Evolutionary conservation across 176 grass and related monocot species (phyloP).

Genomic region (Aechmea fasciata): DNA sequence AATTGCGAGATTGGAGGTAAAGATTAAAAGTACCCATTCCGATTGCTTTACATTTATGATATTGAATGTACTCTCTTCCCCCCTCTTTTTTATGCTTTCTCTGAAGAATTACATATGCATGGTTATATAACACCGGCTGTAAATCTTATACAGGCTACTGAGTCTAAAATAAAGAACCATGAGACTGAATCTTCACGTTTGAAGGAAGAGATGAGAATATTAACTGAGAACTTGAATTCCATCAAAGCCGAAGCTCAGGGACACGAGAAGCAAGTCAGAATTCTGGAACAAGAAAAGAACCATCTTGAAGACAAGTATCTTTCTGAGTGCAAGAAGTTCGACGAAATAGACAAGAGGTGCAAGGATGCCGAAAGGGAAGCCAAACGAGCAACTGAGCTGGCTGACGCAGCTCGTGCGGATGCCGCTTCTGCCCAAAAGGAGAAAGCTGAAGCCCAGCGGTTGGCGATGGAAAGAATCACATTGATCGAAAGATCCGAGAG

Average conservation of each 20-base stretch:
- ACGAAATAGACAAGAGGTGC: conserved; percentile 66
- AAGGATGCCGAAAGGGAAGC: conserved; percentile 91
- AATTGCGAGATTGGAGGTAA: conserved; percentile 66
- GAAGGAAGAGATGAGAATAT: conserved; percentile 66
- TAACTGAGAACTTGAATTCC: conserved; percentile 58
- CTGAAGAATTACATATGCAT: background rate
- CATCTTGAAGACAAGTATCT: conserved; percentile 77
- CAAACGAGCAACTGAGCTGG: conserved; percentile 70
- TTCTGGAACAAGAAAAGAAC: conserved; percentile 88
- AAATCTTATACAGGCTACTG: conserved; percentile 49
- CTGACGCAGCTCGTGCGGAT: conserved; percentile 65
- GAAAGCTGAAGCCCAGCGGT: conserved; percentile 66
- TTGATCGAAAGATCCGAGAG: conserved; percentile 79
- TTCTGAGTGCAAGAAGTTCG: conserved; percentile 64
- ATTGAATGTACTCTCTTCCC: background rate
- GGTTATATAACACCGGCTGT: background rate
- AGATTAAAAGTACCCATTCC: background rate
- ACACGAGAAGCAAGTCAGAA: conserved; percentile 55
- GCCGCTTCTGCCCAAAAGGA: conserved; percentile 64
- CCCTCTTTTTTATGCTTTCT: background rate
- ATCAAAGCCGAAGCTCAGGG: conserved; percentile 55
- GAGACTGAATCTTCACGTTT: conserved; percentile 55
- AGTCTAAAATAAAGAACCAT: conserved; percentile 59
- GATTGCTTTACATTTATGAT: background rate
- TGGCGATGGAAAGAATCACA: conserved; percentile 70